Evolutionary conservation across 495 filamentous ascomycete genomes (phyloP).

Genomic region (Acidiella bohemica): DNA sequence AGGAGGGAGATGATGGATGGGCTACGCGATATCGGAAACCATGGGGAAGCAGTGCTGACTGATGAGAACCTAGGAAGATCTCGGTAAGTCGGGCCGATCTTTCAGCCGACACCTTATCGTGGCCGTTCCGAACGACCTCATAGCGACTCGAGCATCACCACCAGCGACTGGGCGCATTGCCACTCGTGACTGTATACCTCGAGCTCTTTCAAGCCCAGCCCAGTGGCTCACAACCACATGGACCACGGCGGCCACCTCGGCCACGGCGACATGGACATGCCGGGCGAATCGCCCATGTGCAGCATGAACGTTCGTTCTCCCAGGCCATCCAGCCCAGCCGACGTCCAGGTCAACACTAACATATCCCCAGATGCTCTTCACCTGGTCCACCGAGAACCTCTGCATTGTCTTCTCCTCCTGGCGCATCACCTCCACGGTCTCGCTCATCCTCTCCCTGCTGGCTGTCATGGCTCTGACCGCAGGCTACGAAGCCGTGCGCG

Average conservation of each 20-base stretch:
- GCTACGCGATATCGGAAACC: too few relatives aligned
- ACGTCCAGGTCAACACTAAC: slow-evolving; percentile 16
- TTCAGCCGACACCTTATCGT: not conserved
- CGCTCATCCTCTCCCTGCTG: slow-evolving; percentile 66
- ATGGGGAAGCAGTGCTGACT: not conserved
- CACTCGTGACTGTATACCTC: too few relatives aligned
- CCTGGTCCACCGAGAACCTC: slow-evolving; percentile 79
- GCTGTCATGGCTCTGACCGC: slow-evolving; percentile 70
- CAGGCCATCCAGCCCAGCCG: too few relatives aligned
- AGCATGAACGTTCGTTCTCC: slow-evolving; percentile 73
- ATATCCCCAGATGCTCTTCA: slow-evolving; percentile 75
- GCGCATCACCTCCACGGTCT: slow-evolving; percentile 60
- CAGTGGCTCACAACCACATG: slow-evolving; percentile 44
- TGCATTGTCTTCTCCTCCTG: slow-evolving; percentile 91
- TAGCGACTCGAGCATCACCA: too few relatives aligned
- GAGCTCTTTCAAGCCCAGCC: not conserved
- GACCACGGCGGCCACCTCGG: slow-evolving; percentile 16
- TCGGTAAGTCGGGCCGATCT: not conserved
- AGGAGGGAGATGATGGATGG: too few relatives aligned
- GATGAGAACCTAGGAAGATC: not conserved
- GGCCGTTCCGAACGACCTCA: not conserved
- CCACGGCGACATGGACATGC: slow-evolving; percentile 15
- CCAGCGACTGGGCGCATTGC: not conserved
- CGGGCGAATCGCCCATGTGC: slow-evolving; percentile 35
- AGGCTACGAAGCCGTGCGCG: slow-evolving; percentile 80